Evolutionary conservation across 768 basidiomycete genomes (phyloP).

Genomic region (Symmetrospora coprosmae): DNA sequence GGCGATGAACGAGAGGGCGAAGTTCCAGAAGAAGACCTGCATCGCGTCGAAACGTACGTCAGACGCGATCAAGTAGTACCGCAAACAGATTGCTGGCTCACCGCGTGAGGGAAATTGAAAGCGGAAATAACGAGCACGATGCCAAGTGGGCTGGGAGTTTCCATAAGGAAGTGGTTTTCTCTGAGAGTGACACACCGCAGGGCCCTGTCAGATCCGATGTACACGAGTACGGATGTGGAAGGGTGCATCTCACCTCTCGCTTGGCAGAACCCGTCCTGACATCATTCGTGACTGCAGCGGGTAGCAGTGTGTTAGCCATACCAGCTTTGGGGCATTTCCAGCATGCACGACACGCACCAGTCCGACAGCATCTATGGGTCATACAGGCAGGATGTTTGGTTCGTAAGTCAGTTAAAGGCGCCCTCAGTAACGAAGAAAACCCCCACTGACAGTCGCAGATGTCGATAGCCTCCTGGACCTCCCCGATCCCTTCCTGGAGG

Average conservation of each 20-base stretch:
- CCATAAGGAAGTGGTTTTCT: conserved; percentile 24
- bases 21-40: conserved; percentile 50
- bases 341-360: background rate
- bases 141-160: conserved; percentile 81
- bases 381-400: background rate
- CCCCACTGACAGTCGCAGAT: conserved; percentile 22
- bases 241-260: conserved; percentile 8
- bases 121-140: conserved; percentile 56
- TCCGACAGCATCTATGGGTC: conserved; percentile 8
- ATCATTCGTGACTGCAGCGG: conserved; percentile 15
- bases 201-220: background rate
- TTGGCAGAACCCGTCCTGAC: conserved; percentile 22
- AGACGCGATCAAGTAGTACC: background rate
- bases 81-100: conserved; percentile 42
- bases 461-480: conserved; percentile 32
- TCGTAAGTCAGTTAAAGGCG: background rate
- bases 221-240: no score
- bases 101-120: conserved; percentile 92
- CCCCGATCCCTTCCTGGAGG: conserved; percentile 24
- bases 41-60: background rate
- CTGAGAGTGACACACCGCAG: background rate
- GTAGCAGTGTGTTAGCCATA: background rate
- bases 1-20: conserved; percentile 69
- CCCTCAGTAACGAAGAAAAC: no score
- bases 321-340: background rate